Evolutionary conservation across 1,284 basidiomycete species (phyloP), one percentile per base, ranked within the genome.

Genomic region (Cutaneotrichosporon daszewskae): DNA sequence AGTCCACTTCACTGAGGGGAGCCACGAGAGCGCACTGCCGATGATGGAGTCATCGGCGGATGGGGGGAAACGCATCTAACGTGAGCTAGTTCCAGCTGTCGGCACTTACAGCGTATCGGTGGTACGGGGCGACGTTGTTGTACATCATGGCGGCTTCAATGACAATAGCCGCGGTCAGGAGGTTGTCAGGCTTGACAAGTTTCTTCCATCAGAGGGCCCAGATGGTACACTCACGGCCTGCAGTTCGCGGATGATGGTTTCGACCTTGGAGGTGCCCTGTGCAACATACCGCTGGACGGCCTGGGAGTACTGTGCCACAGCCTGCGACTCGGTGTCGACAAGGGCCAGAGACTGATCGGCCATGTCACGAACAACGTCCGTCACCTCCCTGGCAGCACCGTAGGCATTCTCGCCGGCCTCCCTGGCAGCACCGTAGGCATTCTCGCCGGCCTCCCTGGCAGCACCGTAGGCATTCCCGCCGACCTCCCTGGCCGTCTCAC

Each of bases 11-110:
- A 58, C 20, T 4, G 43, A 52, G 1, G 69, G 69, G 2, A 58
- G 18, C 64, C 68, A 72, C 49, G 58, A 65, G 54, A 69, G 65
- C 5, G 58, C 32, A 20, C 42, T 47, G 45, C 62, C 55, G 13
- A 69, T 27, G 16, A 66, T 53, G 11, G 59, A 53, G 16, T 53
- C 43, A 35, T 66, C 38, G 7, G 62, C 37, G 1, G 47, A 24
- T 25, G 66, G 64, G 1, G 64, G 66, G 58, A 67, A 69, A 44
- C 46, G 56, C 38, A 63, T 32, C 52, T 51, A 10, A 19, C 18
- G 23, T 18, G n/a, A 6, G 5, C 14, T 11, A 10, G 1, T 26
- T 27, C 6, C 13, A n/a, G 2, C n/a, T 13, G 31, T 28, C 22
- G 2, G 5, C 1, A 46, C 46, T 28, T 33, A 58, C 54, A 9